Evolutionary conservation across 2,329 filamentous ascomycete species (phyloP).

Genomic region (Mycogone perniciosa): DNA sequence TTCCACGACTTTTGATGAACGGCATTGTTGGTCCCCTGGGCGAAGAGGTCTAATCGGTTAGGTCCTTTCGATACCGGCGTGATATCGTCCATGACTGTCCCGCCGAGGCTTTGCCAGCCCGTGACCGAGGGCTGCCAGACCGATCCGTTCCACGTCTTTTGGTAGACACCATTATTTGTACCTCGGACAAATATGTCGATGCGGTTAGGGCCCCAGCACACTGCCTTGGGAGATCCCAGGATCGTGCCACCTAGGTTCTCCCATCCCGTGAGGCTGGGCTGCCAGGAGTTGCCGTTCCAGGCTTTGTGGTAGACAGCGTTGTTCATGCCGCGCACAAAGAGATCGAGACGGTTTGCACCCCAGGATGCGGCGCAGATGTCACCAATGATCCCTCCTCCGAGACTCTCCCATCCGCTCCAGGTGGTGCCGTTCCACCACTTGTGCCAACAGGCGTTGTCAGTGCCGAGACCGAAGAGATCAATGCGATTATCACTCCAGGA

Average conservation of each 20-base stretch:
- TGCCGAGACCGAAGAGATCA: slow-evolving; percentile 20
- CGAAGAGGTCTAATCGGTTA: slow-evolving; percentile 21
- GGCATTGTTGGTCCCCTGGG: slow-evolving; percentile 7
- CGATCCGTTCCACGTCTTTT: slow-evolving; percentile 10
- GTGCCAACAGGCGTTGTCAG: slow-evolving; percentile 19
- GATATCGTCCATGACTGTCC: slow-evolving; percentile 19
- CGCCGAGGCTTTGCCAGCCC: slow-evolving; percentile 3
- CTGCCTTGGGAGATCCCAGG: slow-evolving; percentile 18
- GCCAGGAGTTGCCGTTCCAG: slow-evolving; percentile 21
- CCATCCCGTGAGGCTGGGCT: slow-evolving; percentile 15
- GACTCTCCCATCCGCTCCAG: slow-evolving; percentile 19
- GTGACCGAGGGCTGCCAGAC: slow-evolving; percentile 4
- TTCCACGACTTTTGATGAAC: slow-evolving; percentile 9
- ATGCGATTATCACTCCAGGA: slow-evolving; percentile 21
- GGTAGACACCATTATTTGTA: slow-evolving; percentile 5
- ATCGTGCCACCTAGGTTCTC: slow-evolving; percentile 21
- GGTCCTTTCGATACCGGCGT: slow-evolving; percentile 19
- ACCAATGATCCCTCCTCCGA: slow-evolving; percentile 23
- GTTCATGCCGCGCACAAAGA: slow-evolving; percentile 25
- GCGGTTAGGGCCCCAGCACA: slow-evolving; percentile 19
- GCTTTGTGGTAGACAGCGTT: slow-evolving; percentile 23
- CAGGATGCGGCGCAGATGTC: slow-evolving; percentile 22
- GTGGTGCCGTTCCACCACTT: slow-evolving; percentile 15
- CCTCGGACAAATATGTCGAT: slow-evolving; percentile 19
- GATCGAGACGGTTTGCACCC: slow-evolving; percentile 21